These are phyloP conservation scores for Dothistroma pini DNA, from an alignment of 2,329 filamentous ascomycete species.

Conservation along the genomic window DNA sequence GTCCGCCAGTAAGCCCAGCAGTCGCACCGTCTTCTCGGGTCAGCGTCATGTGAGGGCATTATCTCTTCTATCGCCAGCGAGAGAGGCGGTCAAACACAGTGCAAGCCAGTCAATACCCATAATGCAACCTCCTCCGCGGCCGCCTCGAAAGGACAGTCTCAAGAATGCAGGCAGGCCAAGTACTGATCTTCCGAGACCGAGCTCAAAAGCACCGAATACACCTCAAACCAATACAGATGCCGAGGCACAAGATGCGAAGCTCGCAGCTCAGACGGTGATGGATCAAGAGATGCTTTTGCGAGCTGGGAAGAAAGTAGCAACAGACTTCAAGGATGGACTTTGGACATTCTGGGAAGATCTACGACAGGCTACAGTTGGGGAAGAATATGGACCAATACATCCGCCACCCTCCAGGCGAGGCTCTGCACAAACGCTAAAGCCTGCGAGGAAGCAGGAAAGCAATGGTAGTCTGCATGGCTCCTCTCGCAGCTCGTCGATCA, in stretches of 20 bases:
- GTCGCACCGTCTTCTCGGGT: slow-evolving; percentile 60
- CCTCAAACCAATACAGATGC: slow-evolving; percentile 3
- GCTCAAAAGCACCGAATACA: slow-evolving; percentile 10
- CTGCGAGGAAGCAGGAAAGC: slow-evolving; percentile 25
- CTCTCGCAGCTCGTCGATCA: slow-evolving; percentile 20
- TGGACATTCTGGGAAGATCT: slow-evolving; percentile 96
- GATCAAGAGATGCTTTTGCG: slow-evolving; percentile 52
- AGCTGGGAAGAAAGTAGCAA: slow-evolving; percentile 72
- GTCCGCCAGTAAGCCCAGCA: slow-evolving; percentile 45
- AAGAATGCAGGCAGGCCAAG: slow-evolving; percentile 17
- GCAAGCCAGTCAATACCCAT: slow-evolving; percentile 4
- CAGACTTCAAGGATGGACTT: slow-evolving; percentile 83
- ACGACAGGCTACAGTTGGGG: slow-evolving; percentile 89
- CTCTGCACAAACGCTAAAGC: slow-evolving; percentile 26
- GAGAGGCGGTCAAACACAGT: slow-evolving; percentile 15
- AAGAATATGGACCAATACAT: slow-evolving; percentile 67
- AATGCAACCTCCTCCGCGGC: slow-evolving; percentile 11
- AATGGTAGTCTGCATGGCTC: slow-evolving; percentile 27
- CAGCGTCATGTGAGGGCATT: slow-evolving; percentile 62
- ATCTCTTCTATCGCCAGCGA: slow-evolving; percentile 71
- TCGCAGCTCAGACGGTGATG: slow-evolving; percentile 34
- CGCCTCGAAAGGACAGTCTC: slow-evolving; percentile 27
- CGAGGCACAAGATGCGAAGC: background rate
- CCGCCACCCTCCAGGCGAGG: slow-evolving; percentile 23
- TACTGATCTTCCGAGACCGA: slow-evolving; percentile 5